Evolutionary conservation across 768 basidiomycete genomes (phyloP).

Genomic region (Russula olivacea): DNA sequence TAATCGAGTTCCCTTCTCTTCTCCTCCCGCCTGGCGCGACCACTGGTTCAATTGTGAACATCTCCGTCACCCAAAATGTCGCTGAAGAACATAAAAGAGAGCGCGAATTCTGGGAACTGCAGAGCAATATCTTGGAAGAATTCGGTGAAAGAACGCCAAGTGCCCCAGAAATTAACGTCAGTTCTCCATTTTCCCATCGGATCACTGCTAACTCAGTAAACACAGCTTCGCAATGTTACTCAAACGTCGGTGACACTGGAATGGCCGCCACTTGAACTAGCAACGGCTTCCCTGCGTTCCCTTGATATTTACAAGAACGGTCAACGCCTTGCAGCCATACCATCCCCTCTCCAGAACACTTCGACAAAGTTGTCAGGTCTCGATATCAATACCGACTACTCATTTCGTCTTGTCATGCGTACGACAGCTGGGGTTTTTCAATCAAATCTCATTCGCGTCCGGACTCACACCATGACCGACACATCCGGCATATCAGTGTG

Average conservation of each 20-base stretch:
- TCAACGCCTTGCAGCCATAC: conserved; percentile 81
- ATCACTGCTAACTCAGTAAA: not conserved
- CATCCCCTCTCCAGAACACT: conserved; percentile 74
- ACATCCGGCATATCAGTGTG: conserved; percentile 93
- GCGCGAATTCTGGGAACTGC: conserved; percentile 77
- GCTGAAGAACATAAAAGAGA: conserved; percentile 79
- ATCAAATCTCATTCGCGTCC: conserved; percentile 74
- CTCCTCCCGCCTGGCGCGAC: conserved; percentile 88
- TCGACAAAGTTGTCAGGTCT: conserved; percentile 84
- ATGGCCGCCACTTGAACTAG: conserved; percentile 84
- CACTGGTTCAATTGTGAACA: conserved; percentile 95
- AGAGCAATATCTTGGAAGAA: conserved; percentile 67
- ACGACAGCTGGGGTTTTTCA: conserved; percentile 90
- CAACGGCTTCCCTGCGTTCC: conserved; percentile 78
- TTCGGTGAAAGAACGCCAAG: conserved; percentile 67
- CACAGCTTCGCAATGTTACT: conserved; percentile 82
- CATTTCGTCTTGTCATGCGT: conserved; percentile 89
- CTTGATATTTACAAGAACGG: conserved; percentile 92
- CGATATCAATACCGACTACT: conserved; percentile 77
- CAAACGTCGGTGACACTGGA: conserved; percentile 97
- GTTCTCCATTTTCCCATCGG: conserved; percentile 22
- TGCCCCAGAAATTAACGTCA: conserved; percentile 67
- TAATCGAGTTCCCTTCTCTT: conserved; percentile 97
- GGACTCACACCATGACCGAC: conserved; percentile 92
- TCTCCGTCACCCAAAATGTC: conserved; percentile 85